Base-by-base conservation (phyloP, 2,329 filamentous ascomycete genomes). In the Periconia sp. region DNA sequence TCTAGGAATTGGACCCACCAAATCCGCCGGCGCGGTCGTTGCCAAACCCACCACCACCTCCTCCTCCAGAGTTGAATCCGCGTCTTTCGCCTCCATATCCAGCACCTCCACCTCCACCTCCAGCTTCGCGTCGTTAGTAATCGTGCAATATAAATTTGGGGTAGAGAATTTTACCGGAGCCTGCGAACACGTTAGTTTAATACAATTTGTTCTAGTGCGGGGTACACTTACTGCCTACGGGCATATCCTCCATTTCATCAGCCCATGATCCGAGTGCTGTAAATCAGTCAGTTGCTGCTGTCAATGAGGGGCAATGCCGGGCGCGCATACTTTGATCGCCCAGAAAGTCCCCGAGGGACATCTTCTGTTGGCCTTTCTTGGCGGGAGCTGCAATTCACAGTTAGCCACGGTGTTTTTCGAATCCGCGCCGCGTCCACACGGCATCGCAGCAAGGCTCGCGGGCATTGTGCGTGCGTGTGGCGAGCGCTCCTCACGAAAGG, bases 341-440 rank as follows among this genome's bases (percentile, higher is more conserved):
- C 82, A 99, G 85, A 85, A 99, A 99, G 79, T 91, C 90, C 83
- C 91, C 91, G 74, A 97, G 87, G 82, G 90, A 91, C 90, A 99
- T 93, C 84, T 95, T 99, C 86, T 96, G 89, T 77, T 86, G 83
- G 80, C 96, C 88, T 82, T 91, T 90, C 82, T 95, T 95, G 77
- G 92, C 90, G 65, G 92, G 93, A 84, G 90, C 92, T 96, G 72
- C 56, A 74, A 46, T 57, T 56, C 50, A 64, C 57, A 63, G 75
- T 85, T 68, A 85, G 82, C 73, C 58, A 58, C 65, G 55, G 30
- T 43, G 41, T 41, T 45, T n/a, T 46, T 54, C 50, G 50, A 31
- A 41, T 56, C 49, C 27, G 41, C 55, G 42, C 47, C 54, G 56
- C 49, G 59, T 50, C 53, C 44, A 52, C 57, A 51, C 55, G 52